A percentile compares a stretch with the other conserved stretches of the same genome.
These are phyloP conservation scores for Cyclocybe cylindracea DNA, from an alignment of 768 basidiomycete species.

Conservation along the genomic window DNA sequence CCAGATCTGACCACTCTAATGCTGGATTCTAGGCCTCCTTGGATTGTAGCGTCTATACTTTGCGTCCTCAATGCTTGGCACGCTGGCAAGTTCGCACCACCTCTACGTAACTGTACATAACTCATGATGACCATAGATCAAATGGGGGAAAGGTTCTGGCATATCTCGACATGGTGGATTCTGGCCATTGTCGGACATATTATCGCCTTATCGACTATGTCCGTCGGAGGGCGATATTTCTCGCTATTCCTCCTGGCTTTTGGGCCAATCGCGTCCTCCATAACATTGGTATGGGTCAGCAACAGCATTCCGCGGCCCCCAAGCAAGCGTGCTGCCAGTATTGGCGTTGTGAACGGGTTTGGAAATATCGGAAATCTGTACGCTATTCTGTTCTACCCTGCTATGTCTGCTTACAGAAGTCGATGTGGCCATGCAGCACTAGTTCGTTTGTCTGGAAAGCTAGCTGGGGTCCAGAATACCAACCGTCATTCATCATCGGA, in stretches of 20 bases:
- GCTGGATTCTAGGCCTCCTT: slow-evolving; percentile 48
- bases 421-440: slow-evolving; percentile 33
- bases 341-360: slow-evolving; percentile 57
- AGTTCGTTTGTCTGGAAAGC: slow-evolving; percentile 61
- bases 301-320: slow-evolving; percentile 62
- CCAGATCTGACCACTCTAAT: not conserved
- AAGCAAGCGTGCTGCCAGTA: slow-evolving; percentile 50
- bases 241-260: slow-evolving; percentile 61
- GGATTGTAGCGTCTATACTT: slow-evolving; percentile 50
- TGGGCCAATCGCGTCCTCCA: slow-evolving; percentile 42
- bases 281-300: slow-evolving; percentile 58
- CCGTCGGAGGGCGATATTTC: slow-evolving; percentile 51
- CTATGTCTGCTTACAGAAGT: not conserved
- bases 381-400: slow-evolving; percentile 13
- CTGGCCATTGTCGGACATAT: slow-evolving; percentile 57
- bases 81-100: slow-evolving; percentile 26
- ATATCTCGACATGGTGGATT: slow-evolving; percentile 55
- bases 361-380: slow-evolving; percentile 58
- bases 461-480: slow-evolving; percentile 58
- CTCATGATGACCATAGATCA: slow-evolving; percentile 35
- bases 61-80: slow-evolving; percentile 54
- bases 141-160: slow-evolving; percentile 61
- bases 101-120: not conserved
- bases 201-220: slow-evolving; percentile 52
- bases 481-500: slow-evolving; percentile 54